Evolutionary conservation across 1,284 basidiomycete species (phyloP).

Genomic region (Entoloma clypeatum): DNA sequence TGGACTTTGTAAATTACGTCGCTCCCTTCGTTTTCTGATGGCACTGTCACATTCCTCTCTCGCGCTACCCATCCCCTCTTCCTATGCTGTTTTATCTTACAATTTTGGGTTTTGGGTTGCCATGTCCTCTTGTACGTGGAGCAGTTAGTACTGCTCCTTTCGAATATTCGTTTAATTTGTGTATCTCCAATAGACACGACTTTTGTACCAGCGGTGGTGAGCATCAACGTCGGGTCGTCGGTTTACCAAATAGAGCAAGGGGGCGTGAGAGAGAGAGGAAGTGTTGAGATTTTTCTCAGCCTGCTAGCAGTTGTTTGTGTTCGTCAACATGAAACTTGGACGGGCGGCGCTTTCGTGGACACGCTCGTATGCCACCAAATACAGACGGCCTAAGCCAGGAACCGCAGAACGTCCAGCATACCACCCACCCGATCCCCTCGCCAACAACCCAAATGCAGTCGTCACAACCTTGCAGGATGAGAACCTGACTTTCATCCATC

Average conservation of each 20-base stretch:
- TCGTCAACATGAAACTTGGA: slow-evolving; percentile 23
- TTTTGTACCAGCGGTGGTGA: too few relatives aligned
- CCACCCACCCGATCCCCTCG: slow-evolving; percentile 61
- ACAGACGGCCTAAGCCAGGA: slow-evolving; percentile 44
- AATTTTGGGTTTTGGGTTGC: too few relatives aligned
- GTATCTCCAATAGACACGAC: too few relatives aligned
- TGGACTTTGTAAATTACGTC: slow-evolving; percentile 4
- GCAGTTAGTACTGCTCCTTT: too few relatives aligned
- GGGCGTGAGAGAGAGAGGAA: slow-evolving; percentile 9
- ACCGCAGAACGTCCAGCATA: slow-evolving; percentile 55
- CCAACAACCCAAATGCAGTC: slow-evolving; percentile 50
- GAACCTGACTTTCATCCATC: slow-evolving; percentile 69
- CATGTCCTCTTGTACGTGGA: too few relatives aligned
- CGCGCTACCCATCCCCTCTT: slow-evolving; percentile 9
- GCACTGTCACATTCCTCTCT: slow-evolving; percentile 3
- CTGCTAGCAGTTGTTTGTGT: not conserved
- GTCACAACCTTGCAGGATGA: slow-evolving; percentile 54
- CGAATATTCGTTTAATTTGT: too few relatives aligned
- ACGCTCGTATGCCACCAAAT: slow-evolving; percentile 34
- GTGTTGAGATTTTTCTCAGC: slow-evolving; percentile 12
- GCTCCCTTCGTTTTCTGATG: not conserved
- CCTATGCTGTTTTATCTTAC: too few relatives aligned
- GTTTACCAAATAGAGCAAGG: not conserved
- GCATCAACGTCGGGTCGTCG: slow-evolving; percentile 3
- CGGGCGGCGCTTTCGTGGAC: slow-evolving; percentile 20